Conservation (phyloP, 2,329 filamentous ascomycete species). For the Cordyceps cicadae region DNA sequence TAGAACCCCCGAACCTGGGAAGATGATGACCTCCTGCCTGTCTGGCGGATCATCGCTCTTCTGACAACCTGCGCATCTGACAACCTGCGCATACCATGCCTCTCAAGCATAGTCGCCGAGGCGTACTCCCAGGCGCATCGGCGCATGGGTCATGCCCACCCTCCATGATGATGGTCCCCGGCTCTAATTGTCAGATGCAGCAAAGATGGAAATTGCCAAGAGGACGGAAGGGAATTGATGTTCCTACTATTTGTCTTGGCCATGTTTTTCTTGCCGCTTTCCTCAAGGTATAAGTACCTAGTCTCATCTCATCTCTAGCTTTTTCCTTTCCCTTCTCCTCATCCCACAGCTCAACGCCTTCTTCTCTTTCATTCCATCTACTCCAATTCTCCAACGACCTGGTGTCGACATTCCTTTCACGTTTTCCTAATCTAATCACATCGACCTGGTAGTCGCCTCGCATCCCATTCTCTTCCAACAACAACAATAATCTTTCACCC, state of each 20-base stretch:
- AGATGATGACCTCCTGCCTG: background rate
- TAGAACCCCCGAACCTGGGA: background rate
- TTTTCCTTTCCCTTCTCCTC: background rate
- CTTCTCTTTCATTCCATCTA: background rate
- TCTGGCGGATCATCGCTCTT: background rate
- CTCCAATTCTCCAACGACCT: background rate
- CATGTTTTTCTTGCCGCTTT: background rate
- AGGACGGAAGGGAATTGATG: background rate
- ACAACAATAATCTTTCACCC: background rate
- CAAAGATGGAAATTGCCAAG: background rate
- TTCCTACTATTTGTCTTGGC: background rate
- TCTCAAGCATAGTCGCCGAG: too few species aligned
- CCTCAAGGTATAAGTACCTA: background rate
- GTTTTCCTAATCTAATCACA: background rate
- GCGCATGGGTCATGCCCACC: too few species aligned
- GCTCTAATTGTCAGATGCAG: too few species aligned
- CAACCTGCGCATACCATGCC: too few species aligned
- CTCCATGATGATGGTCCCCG: too few species aligned
- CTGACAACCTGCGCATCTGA: too few species aligned
- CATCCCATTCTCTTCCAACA: background rate
- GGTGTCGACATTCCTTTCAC: conserved; percentile 2
- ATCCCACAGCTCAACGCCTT: conserved; percentile 1
- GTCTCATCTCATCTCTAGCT: background rate
- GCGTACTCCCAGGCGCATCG: too few species aligned
- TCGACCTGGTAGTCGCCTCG: conserved; percentile 7